These are phyloP conservation scores for Boletus vermiculosoides DNA, from an alignment of 768 basidiomycete species.

Conservation along the genomic window DNA sequence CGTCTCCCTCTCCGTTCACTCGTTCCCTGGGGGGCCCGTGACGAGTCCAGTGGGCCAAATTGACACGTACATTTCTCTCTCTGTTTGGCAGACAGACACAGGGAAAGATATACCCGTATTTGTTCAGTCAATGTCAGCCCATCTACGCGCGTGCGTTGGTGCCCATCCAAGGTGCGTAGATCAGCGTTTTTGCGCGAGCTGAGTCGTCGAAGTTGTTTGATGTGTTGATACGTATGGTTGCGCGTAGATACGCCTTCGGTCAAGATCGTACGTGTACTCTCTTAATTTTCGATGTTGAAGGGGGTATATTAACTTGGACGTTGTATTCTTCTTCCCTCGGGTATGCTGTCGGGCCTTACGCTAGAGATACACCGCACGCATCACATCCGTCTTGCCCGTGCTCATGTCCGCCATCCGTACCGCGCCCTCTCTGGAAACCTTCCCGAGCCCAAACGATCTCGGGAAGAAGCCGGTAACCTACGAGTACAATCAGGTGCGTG, in stretches of 20 bases:
- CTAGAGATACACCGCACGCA: conserved; percentile 74
- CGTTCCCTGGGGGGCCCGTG: neutral
- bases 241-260: conserved; percentile 76
- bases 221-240: neutral
- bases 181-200: neutral
- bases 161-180: conserved; percentile 65
- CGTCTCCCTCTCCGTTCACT: conserved; percentile 14
- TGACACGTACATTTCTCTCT: neutral
- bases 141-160: conserved; percentile 81
- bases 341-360: neutral
- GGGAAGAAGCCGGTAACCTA: conserved; percentile 74
- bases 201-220: neutral
- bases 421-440: conserved; percentile 67
- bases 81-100: conserved; percentile 68
- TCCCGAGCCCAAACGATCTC: conserved; percentile 65
- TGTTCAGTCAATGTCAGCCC: conserved; percentile 95
- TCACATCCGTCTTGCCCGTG: conserved; percentile 73
- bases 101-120: conserved; percentile 79
- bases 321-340: neutral
- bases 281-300: neutral
- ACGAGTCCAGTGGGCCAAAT: neutral
- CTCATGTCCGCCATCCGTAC: conserved; percentile 83
- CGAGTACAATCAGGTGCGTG: conserved; percentile 69
- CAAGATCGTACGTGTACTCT: conserved; percentile 60
- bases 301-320: neutral